These are phyloP conservation scores for Apiospora koreana DNA, from an alignment of 2,329 filamentous ascomycete genomes.

Conservation along the genomic window DNA sequence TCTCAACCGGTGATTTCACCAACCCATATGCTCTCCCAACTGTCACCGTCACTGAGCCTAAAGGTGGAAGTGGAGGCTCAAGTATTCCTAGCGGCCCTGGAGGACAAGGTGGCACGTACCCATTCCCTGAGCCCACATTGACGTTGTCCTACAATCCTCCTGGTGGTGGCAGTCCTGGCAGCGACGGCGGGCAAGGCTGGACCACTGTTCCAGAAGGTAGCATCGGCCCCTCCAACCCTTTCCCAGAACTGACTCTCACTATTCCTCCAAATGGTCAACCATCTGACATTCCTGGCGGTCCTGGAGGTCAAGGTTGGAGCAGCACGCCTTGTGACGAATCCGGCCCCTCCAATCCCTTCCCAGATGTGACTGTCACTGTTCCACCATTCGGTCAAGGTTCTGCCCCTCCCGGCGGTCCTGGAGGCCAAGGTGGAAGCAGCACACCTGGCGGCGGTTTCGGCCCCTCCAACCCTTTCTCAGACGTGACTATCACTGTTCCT, in stretches of 20 bases:
- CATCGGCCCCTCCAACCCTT: constrained; percentile 1
- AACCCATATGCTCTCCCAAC: background rate
- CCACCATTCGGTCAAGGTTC: background rate
- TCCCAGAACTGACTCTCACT: constrained; percentile 12
- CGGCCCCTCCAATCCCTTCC: background rate
- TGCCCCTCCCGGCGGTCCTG: background rate
- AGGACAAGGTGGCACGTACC: background rate
- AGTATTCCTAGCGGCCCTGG: background rate
- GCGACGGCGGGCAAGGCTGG: background rate
- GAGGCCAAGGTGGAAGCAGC: background rate
- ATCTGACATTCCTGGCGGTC: background rate
- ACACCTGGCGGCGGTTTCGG: background rate
- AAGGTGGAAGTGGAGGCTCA: background rate
- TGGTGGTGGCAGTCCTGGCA: constrained; percentile 5
- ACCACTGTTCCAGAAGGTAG: background rate
- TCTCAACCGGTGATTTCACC: background rate
- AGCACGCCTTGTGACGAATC: background rate
- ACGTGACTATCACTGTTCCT: background rate
- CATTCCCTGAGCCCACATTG: constrained; percentile 3
- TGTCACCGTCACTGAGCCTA: background rate
- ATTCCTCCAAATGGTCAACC: background rate
- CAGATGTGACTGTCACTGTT: background rate
- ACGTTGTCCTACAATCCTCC: constrained; percentile 2
- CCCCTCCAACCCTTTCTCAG: background rate
- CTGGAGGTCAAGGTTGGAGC: constrained; percentile 7